phyloP scores from a whole-genome alignment of 2,329 filamentous ascomycete genomes.

The Ophiocordyceps camponoti-rufipedis region DNA sequence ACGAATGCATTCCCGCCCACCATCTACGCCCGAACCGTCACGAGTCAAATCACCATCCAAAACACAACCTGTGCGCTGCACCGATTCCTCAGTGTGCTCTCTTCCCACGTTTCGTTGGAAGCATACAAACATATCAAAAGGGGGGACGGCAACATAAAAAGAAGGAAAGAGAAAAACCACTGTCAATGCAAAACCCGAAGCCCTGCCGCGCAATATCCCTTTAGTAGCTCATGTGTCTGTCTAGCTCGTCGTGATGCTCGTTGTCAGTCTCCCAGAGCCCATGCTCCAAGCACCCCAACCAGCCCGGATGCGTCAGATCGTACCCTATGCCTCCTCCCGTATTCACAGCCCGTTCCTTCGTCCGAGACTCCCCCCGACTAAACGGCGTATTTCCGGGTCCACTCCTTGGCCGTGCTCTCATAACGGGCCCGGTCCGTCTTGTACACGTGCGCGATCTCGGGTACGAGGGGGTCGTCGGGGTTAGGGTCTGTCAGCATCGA shows the following conservation, averaged over 20 bases:
- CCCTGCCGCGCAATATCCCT: constrained; percentile 19
- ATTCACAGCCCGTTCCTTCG: not conserved
- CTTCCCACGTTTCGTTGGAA: not conserved
- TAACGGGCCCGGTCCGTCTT: constrained; percentile 95
- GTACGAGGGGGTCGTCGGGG: constrained; percentile 94
- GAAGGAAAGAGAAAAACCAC: not conserved
- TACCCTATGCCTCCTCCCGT: not conserved
- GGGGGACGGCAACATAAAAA: not conserved
- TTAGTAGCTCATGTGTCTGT: constrained; percentile 18
- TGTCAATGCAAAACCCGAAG: constrained; percentile 18
- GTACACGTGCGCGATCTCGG: constrained; percentile 98
- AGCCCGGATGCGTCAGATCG: not conserved
- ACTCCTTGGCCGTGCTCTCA: constrained; percentile 91
- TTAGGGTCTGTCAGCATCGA: constrained; percentile 99
- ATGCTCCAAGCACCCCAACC: not conserved
- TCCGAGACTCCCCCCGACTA: constrained; percentile 21
- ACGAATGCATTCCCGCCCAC: not conserved
- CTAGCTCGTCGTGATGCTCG: constrained; percentile 12
- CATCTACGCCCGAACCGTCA: not conserved
- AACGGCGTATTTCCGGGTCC: constrained; percentile 98
- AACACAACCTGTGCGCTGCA: no score
- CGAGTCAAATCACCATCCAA: not conserved
- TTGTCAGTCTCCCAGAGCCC: not conserved
- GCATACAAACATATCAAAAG: not conserved
- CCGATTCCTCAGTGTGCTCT: no score